phyloP scores from a whole-genome alignment of 176 grass and related monocot genomes.

The Lolium rigidum region DNA sequence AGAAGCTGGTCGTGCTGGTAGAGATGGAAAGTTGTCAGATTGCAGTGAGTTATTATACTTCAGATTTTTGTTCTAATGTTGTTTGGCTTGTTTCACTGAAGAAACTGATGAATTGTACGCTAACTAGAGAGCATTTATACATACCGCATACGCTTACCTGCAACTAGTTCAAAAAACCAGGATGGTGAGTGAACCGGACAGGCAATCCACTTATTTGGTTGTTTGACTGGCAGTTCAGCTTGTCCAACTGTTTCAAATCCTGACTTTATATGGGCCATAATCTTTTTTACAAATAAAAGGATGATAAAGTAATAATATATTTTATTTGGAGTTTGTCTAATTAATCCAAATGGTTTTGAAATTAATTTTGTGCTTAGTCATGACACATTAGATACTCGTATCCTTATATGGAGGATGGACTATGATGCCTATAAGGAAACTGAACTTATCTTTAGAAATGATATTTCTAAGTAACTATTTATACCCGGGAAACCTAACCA shows the following conservation, averaged over 20 bases:
- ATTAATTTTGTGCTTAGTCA: not conserved
- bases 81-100: not conserved
- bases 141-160: constrained; percentile 21
- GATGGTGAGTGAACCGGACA: not conserved
- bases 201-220: not conserved
- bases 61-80: constrained; percentile 14
- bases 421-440: not conserved
- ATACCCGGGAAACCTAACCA: not conserved
- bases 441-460: not conserved
- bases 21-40: constrained; percentile 86
- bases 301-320: not conserved
- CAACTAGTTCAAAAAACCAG: not conserved
- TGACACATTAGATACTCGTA: not conserved
- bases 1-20: constrained; percentile 95
- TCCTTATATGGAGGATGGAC: not conserved
- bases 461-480: not conserved
- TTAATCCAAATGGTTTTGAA: not conserved
- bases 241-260: not conserved
- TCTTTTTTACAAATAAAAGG: constrained; percentile 1
- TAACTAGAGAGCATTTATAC: constrained; percentile 3
- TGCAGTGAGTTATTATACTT: constrained; percentile 72
- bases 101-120: constrained; percentile 1
- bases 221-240: not conserved
- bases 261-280: not conserved
- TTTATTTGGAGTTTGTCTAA: not conserved